Evolutionary conservation across 176 grass and related monocot species (phyloP).

Genomic region (Eleusine indica): DNA sequence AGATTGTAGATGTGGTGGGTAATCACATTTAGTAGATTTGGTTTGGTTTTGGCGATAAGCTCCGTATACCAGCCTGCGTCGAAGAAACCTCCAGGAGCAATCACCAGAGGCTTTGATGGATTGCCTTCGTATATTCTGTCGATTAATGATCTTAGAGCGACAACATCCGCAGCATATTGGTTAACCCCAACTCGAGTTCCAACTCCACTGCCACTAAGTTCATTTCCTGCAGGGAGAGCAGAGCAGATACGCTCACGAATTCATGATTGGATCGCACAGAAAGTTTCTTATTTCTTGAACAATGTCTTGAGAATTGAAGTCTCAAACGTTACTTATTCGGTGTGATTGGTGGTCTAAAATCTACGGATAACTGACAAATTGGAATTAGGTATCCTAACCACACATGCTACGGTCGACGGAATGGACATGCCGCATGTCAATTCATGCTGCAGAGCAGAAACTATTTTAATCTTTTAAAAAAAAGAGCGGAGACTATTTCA

Average conservation of each 20-base stretch:
- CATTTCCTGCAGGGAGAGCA: slow-evolving; percentile 65
- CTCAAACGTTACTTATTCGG: slow-evolving; percentile 17
- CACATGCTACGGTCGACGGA: slow-evolving; percentile 15
- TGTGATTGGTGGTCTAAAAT: slow-evolving; percentile 31
- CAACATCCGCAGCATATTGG: slow-evolving; percentile 75
- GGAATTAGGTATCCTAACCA: slow-evolving; percentile 34
- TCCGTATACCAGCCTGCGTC: slow-evolving; percentile 65
- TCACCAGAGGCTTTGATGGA: slow-evolving; percentile 65
- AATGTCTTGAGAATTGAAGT: background rate
- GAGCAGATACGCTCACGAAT: background rate
- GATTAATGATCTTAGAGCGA: slow-evolving; percentile 58
- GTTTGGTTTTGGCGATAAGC: slow-evolving; percentile 66
- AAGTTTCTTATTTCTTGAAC: background rate
- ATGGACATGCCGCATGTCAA: background rate
- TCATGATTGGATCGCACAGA: background rate
- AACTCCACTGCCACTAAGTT: slow-evolving; percentile 73
- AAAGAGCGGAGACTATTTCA: background rate
- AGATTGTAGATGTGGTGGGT: slow-evolving; percentile 95
- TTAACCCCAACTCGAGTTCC: slow-evolving; percentile 56
- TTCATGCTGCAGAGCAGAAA: too few species aligned
- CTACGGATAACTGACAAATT: slow-evolving; percentile 12
- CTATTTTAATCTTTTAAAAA: too few species aligned
- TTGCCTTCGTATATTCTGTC: slow-evolving; percentile 45
- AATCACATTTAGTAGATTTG: slow-evolving; percentile 65
- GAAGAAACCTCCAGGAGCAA: slow-evolving; percentile 91